Evolutionary conservation across 176 grass and related monocot genomes (phyloP).

Genomic region (Raddia guianensis): DNA sequence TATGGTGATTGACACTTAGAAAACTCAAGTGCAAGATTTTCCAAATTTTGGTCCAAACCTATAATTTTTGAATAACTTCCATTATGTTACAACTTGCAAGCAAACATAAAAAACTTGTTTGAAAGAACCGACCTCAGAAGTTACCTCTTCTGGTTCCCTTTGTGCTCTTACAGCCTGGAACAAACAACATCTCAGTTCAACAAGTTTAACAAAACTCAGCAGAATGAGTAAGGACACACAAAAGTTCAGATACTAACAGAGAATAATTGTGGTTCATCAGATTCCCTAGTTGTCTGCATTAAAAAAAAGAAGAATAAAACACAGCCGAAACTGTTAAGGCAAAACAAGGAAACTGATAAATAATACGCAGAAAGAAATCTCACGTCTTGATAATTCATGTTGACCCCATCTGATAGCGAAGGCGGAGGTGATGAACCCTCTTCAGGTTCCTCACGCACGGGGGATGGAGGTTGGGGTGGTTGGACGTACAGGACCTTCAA

Average conservation of each 20-base stretch:
- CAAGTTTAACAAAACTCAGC: background rate
- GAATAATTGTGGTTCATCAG: conserved; percentile 34
- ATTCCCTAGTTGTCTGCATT: conserved; percentile 37
- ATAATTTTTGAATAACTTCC: conserved; percentile 3
- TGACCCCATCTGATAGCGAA: conserved; percentile 64
- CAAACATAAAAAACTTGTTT: background rate
- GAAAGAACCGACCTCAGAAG: conserved; percentile 49
- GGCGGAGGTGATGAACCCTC: conserved; percentile 63
- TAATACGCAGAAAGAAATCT: background rate
- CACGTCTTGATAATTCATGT: conserved; percentile 61
- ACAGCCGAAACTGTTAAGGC: background rate
- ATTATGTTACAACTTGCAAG: background rate
- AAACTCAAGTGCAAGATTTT: background rate
- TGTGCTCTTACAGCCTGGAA: conserved; percentile 60
- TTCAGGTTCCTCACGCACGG: conserved; percentile 76
- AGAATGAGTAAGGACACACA: conserved; percentile 1
- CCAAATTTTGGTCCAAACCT: conserved; percentile 18
- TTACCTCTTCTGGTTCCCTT: conserved; percentile 47
- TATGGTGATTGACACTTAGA: conserved; percentile 3
- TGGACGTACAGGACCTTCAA: conserved; percentile 74
- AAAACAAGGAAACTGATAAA: conserved; percentile 26
- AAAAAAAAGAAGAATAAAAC: background rate
- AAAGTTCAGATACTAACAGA: conserved; percentile 42
- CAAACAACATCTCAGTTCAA: conserved; percentile 25
- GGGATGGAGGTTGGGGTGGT: conserved; percentile 72